Base-by-base conservation (phyloP, 108 stramenopile genomes). In the Asterionellopsis glacialis region DNA sequence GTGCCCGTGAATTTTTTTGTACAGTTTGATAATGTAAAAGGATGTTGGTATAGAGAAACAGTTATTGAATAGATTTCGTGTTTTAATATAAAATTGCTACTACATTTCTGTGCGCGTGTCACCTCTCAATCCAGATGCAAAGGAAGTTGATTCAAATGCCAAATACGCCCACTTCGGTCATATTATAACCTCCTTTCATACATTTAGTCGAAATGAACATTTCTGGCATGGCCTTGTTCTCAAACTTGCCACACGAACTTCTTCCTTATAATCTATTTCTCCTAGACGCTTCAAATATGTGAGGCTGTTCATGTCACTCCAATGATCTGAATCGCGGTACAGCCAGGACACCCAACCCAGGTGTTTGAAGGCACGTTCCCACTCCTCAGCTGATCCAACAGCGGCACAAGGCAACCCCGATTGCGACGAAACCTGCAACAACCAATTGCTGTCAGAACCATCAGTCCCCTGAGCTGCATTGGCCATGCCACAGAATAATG, bases 331-430 rank as follows among this genome's bases (percentile, higher is more conserved):
- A 21, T 48, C 21, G 47, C 21, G 19, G 9, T 19, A 48, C 9
- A 19, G 9, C 21, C 21, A 19, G 19, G 47, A 48, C 9, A 21
- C 47, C 47, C 47, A 48, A 19, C 47, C 47, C 47, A 48, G 21
- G 47, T 19, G 2, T 21, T 48, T 48, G 19, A 21, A 16, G 19
- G 9, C 47, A 16, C 38, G 59, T 49, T 14, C 48, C 51, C 51
- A 68, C 16, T 58, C 67, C 41, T 41, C 33, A 3, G 28, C 27
- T 47, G 23, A 16, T 45, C 39, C 45, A 51, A 47, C 47, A 50
- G 41, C 42, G 23, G 18, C 49, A 45, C 59, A 68, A n/a, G 23
- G 67, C 47, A 43, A 42, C 27, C 56, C 56, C 5, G 38, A n/a
- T 15, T 39, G 19, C 15, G 56, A 4, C 47, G 16, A 16, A 19